Percentiles rank a stretch among this genome's conserved stretches.
Evolutionary conservation across 345 rosid genomes (phyloP).

Genomic region (Conringia planisiliqua): DNA sequence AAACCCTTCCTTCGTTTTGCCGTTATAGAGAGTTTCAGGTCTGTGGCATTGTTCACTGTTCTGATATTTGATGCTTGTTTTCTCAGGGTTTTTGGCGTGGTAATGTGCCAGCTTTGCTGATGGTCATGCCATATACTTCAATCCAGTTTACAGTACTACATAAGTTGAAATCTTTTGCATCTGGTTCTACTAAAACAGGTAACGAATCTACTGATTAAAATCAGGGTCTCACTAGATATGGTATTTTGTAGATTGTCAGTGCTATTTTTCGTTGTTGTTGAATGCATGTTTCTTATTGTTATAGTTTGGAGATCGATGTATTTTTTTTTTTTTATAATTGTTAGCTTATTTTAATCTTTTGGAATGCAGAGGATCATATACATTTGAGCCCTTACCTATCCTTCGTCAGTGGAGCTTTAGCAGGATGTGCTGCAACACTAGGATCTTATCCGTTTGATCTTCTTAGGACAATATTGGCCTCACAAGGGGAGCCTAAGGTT

Average conservation of each 20-base stretch:
- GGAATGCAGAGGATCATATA: slow-evolving; percentile 77
- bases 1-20: not conserved
- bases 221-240: not conserved
- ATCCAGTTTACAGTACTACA: slow-evolving; percentile 88
- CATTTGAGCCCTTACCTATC: slow-evolving; percentile 80
- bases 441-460: slow-evolving; percentile 99
- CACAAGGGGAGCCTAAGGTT: slow-evolving; percentile 99
- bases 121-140: slow-evolving; percentile 97
- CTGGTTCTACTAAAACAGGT: slow-evolving; percentile 94
- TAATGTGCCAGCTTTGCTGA: slow-evolving; percentile 94
- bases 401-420: slow-evolving; percentile 80
- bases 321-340: not conserved
- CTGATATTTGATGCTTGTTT: slow-evolving; percentile 26
- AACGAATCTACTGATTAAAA: slow-evolving; percentile 2
- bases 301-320: not conserved
- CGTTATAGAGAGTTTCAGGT: not conserved
- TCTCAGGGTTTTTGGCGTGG: slow-evolving; percentile 99
- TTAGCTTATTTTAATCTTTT: slow-evolving; percentile 2
- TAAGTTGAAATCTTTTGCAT: slow-evolving; percentile 68
- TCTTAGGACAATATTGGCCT: slow-evolving; percentile 82
- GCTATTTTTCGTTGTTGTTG: no score
- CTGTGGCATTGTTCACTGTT: slow-evolving; percentile 1
- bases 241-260: not conserved
- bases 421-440: slow-evolving; percentile 94
- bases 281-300: not conserved